Base-by-base conservation (phyloP, 1,284 basidiomycete genomes). In the Pulchroboletus neoregius region DNA sequence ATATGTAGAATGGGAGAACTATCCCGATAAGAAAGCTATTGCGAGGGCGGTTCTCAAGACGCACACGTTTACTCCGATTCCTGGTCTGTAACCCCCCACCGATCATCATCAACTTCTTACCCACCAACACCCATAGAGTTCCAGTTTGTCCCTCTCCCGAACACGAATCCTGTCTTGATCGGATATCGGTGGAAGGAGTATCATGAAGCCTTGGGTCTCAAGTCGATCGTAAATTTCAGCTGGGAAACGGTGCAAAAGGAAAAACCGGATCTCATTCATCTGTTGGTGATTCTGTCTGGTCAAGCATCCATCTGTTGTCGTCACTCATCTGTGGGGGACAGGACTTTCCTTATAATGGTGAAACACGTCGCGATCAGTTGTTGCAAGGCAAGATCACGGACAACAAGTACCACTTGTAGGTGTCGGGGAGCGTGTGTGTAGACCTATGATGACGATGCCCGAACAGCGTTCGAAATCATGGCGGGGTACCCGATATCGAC, bases 181-280 rank as follows among this genome's bases (percentile, higher is more conserved):
- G 76, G 76, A 7, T 58, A 73, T 51, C 72, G 78, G 18, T 79
- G 76, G 75, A 78, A 77, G 52, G 72, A 76, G 52, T 79, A 79
- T 49, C 76, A 79, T 52, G 68, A 71, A 43, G 73, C 69, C 0
- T 67, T 79, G 40, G 78, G 76, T 9, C 63, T 79, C 27, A 61
- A 67, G 50, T 58, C 57, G 22, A 71, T 78, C 46, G 72, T 76
- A 44, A 71, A 76, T 51, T 68, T 70, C 54, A 78, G 74, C 65
- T 79, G 78, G 78, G 68, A 74, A 49, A 70, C 71, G 2, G 74
- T 79, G 18, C 71, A 72, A 50, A 70, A 69, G 51, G 78, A 79
- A 58, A 80, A 80, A 55, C 70, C 72, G 9, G 73, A 76, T 53
- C 66, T 79, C 53, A 71, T 79, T 26, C 76, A 79, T 52, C 58